Evolutionary conservation across 2,329 filamentous ascomycete genomes (phyloP).

Genomic region (Fonsecaea erecta): DNA sequence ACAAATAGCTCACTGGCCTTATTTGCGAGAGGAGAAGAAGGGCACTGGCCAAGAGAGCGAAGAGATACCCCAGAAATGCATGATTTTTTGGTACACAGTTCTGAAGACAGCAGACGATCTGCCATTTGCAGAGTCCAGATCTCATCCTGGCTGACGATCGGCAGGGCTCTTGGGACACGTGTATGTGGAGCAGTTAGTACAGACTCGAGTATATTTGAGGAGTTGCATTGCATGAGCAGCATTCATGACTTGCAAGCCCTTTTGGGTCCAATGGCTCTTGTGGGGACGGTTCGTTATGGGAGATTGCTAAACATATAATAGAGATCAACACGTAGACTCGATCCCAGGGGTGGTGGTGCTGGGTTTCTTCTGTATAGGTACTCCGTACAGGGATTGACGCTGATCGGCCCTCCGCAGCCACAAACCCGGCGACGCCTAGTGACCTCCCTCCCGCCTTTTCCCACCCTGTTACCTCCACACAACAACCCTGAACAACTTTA

Average conservation of each 20-base stretch:
- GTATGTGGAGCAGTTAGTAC: neutral
- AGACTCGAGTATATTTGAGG: neutral
- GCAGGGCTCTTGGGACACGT: neutral
- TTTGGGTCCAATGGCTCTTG: neutral
- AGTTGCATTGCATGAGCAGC: neutral
- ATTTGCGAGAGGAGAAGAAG: neutral
- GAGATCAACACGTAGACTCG: neutral
- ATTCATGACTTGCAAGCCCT: neutral
- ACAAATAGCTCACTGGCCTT: neutral
- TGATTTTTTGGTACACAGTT: neutral
- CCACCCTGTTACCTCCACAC: constrained; percentile 1
- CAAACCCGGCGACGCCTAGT: neutral
- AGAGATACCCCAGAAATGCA: neutral
- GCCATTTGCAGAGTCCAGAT: neutral
- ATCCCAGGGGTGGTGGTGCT: neutral
- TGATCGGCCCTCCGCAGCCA: neutral
- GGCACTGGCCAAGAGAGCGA: neutral
- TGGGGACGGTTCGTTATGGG: neutral
- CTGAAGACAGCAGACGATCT: too few relatives aligned
- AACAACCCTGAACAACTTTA: neutral
- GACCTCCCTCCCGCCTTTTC: constrained; percentile 1
- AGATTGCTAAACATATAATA: neutral
- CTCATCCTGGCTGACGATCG: neutral
- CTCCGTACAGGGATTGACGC: neutral
- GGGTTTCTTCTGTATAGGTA: neutral